These are phyloP conservation scores for Xylaria sp. DNA, from an alignment of 2,329 filamentous ascomycete species.

Conservation along the genomic window DNA sequence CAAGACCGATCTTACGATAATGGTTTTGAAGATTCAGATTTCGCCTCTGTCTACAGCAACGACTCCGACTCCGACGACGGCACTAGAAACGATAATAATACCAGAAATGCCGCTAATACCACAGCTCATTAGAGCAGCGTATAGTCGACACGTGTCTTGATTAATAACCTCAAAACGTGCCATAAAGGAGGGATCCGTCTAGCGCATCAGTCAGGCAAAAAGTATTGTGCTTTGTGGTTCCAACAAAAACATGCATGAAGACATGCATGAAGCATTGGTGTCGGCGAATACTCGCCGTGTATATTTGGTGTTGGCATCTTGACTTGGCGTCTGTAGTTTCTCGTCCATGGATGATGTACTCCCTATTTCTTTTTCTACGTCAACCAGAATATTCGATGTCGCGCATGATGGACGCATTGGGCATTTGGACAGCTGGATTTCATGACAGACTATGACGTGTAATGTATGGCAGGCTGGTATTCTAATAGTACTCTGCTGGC, in stretches of 20 bases:
- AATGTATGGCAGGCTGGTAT: background rate
- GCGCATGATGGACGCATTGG: constrained; percentile 4
- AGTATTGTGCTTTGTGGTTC: background rate
- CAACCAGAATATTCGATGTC: background rate
- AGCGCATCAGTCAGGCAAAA: background rate
- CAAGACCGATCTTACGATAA: background rate
- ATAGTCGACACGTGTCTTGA: background rate
- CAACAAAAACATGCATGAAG: too few relatives aligned
- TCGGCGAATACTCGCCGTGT: background rate
- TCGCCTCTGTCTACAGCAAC: background rate
- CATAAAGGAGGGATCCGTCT: background rate
- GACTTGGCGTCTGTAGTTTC: background rate
- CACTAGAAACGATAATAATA: background rate
- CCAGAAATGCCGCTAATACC: background rate
- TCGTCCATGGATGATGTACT: background rate
- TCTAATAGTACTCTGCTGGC: background rate
- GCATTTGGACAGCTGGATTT: background rate
- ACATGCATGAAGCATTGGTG: background rate
- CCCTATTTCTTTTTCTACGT: background rate
- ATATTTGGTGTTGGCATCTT: background rate
- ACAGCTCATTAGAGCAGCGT: background rate
- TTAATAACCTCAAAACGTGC: background rate
- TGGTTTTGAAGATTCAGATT: background rate
- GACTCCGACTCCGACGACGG: background rate
- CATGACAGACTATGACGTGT: background rate